phyloP scores from a whole-genome alignment of 805 yeast genomes.

The Yarrowia sp. region DNA sequence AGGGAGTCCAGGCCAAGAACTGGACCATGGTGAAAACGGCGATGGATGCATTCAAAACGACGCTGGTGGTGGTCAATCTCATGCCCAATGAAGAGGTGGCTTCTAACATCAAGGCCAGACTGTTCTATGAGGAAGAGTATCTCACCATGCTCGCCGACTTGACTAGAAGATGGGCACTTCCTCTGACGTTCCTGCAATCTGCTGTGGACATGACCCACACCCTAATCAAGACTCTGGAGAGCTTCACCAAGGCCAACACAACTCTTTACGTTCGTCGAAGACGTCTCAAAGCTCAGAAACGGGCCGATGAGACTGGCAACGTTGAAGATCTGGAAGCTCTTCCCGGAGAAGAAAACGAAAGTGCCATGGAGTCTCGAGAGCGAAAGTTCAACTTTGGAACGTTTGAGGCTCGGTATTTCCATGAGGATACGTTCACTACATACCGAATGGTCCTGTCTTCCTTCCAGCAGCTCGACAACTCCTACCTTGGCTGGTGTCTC shows the following conservation, averaged over 20 bases:
- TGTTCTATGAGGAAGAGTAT: constrained; percentile 72
- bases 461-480: constrained; percentile 15
- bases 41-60: constrained; percentile 68
- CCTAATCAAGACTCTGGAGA: constrained; percentile 70
- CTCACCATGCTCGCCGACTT: constrained; percentile 62
- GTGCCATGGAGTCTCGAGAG: constrained; percentile 52
- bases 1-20: constrained; percentile 50
- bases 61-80: constrained; percentile 57
- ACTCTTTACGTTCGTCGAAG: constrained; percentile 57
- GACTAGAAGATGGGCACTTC: constrained; percentile 69
- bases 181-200: constrained; percentile 66
- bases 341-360: constrained; percentile 47
- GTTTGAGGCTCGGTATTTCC: constrained; percentile 58
- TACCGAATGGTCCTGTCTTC: constrained; percentile 41
- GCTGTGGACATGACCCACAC: constrained; percentile 70
- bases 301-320: constrained; percentile 42
- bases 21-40: constrained; percentile 74
- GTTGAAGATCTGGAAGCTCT: constrained; percentile 41
- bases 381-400: constrained; percentile 57
- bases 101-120: constrained; percentile 64
- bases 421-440: constrained; percentile 63
- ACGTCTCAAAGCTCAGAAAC: constrained; percentile 50
- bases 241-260: constrained; percentile 64
- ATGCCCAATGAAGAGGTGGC: constrained; percentile 61
- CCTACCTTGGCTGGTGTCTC: constrained; percentile 26